Conservation (phyloP, 805 yeast genomes). For the Wickerhamomyces strasburgensis region DNA sequence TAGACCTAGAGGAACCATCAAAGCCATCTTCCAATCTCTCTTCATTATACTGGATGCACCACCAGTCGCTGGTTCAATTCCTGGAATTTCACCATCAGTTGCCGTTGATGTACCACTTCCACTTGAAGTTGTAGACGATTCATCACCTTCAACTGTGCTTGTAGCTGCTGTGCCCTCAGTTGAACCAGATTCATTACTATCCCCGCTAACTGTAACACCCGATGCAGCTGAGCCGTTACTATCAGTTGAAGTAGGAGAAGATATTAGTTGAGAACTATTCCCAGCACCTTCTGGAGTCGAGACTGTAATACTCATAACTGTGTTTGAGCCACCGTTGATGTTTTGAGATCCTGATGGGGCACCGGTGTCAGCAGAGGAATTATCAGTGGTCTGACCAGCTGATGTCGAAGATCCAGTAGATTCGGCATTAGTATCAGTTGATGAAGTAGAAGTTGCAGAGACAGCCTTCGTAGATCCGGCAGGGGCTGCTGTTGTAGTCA, state of each 20-base stretch:
- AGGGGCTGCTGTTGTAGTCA: background rate
- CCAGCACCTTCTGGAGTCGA: no score
- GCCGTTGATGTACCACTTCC: background rate
- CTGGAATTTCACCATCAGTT: slow-evolving; percentile 5
- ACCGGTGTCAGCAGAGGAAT: no score
- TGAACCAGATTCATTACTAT: slow-evolving; percentile 1
- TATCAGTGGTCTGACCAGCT: background rate
- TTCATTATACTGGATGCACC: slow-evolving; percentile 4
- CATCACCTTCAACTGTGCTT: slow-evolving; percentile 2
- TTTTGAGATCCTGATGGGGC: no score
- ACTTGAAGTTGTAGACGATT: background rate
- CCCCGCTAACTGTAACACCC: background rate
- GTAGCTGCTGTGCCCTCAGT: slow-evolving; percentile 8
- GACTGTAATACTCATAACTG: no score
- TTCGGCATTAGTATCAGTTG: background rate
- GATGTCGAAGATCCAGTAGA: background rate
- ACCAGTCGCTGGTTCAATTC: slow-evolving; percentile 8
- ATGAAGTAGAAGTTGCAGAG: background rate
- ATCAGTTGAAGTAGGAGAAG: no score
- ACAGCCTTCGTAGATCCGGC: background rate
- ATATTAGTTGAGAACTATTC: no score
- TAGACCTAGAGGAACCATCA: no score
- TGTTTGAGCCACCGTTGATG: no score
- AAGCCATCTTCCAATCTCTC: background rate
- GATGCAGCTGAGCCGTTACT: background rate